Conservation (phyloP, 2,329 filamentous ascomycete genomes). For the Chalaropsis ovoidea region DNA sequence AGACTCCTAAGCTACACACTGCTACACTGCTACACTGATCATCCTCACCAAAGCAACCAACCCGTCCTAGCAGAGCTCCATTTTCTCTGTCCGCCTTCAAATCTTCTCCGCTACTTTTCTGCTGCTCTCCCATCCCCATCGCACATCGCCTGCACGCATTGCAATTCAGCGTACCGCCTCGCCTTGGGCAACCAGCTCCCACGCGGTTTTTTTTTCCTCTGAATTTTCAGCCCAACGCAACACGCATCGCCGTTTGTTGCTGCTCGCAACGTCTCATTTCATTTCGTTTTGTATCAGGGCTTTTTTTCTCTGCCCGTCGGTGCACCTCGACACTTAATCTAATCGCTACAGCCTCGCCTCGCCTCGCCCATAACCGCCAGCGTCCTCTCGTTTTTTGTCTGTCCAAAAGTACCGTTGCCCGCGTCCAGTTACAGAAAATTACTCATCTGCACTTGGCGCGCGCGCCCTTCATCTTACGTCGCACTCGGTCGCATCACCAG, state of each 20-base stretch:
- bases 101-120: neutral
- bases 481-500: neutral
- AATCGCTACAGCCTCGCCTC: constrained; percentile 2
- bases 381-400: neutral
- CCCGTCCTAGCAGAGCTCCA: neutral
- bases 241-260: neutral
- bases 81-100: neutral
- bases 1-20: too few species aligned
- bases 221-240: neutral
- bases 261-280: constrained; percentile 2
- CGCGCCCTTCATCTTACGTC: constrained; percentile 1
- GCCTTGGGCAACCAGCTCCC: neutral
- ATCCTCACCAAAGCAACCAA: neutral
- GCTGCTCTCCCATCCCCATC: neutral
- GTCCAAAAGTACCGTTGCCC: neutral
- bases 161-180: neutral
- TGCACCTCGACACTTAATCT: neutral
- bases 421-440: neutral
- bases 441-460: constrained; percentile 6
- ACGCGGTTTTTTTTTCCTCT: neutral
- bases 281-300: neutral
- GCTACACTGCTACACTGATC: too few species aligned
- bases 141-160: neutral
- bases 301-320: constrained; percentile 1
- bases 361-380: neutral